Conservation (phyloP, 495 filamentous ascomycete genomes). For the Podospora tetraspora region DNA sequence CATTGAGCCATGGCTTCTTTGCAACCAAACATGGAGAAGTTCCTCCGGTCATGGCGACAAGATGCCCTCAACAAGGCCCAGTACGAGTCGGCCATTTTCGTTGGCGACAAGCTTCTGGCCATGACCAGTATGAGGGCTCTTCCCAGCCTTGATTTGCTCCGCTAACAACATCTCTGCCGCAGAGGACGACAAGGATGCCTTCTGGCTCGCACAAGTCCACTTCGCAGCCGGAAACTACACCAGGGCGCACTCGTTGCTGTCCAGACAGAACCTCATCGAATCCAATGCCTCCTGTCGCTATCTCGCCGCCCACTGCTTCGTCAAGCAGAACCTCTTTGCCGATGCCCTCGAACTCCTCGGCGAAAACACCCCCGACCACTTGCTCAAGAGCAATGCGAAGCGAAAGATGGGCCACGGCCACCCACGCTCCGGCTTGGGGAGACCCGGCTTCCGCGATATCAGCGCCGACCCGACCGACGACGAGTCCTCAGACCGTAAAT, state of each 20-base stretch:
- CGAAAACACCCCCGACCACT: slow-evolving; percentile 84
- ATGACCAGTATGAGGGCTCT: slow-evolving; percentile 66
- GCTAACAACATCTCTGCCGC: slow-evolving; percentile 21
- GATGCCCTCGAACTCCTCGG: slow-evolving; percentile 85
- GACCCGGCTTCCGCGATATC: slow-evolving; percentile 50
- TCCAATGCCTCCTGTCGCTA: slow-evolving; percentile 82
- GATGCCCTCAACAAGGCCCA: slow-evolving; percentile 91
- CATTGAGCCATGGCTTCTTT: slow-evolving; percentile 20
- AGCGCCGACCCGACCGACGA: slow-evolving; percentile 57
- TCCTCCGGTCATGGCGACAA: slow-evolving; percentile 85
- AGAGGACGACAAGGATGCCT: slow-evolving; percentile 88
- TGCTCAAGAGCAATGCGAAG: slow-evolving; percentile 57
- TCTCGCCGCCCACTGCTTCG: slow-evolving; percentile 85
- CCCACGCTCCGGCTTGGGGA: slow-evolving; percentile 37
- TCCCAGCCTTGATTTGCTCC: background rate
- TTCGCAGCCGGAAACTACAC: slow-evolving; percentile 92
- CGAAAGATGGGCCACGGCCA: slow-evolving; percentile 46
- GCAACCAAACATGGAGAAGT: slow-evolving; percentile 68
- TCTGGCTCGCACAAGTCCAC: slow-evolving; percentile 91
- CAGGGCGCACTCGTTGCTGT: slow-evolving; percentile 76
- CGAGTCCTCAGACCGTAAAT: slow-evolving; percentile 68
- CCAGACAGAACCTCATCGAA: slow-evolving; percentile 76
- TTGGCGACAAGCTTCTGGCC: slow-evolving; percentile 92
- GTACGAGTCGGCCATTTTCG: slow-evolving; percentile 90
- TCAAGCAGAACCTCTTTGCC: slow-evolving; percentile 82